Base-by-base conservation (phyloP, 495 filamentous ascomycete genomes). In the Hyaloscypha finlandica region DNA sequence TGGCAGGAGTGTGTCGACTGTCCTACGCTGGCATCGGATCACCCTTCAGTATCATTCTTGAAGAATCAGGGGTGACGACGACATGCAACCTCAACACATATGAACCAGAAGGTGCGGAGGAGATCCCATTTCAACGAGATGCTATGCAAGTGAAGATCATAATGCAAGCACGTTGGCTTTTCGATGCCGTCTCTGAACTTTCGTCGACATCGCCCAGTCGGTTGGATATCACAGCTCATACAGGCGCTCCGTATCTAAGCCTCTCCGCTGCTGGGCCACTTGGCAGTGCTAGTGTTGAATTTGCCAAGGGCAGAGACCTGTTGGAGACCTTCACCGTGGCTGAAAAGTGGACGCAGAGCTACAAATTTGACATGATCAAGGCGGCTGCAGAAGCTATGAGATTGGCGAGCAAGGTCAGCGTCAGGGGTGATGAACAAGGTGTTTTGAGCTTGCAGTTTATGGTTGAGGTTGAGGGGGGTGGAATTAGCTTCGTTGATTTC, bases 401-500 rank as follows among this genome's bases (percentile, higher is more conserved):
- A 35, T 85, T 92, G 54, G 93, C 95, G 29, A 92, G 84, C 63
- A 99, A 97, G 76, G 94, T 97, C 30, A 97, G 93, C 74, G 86
- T 99, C 65, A 82, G 95, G 6, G 88, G 91, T 6, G 95, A 99
- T 80, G 81, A 84, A 12, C 89, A 93, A 75, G 95, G 95, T 0
- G 94, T 98, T 19, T 77, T 99, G 67, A 97, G 92, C 76, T 79
- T 98, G 73, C 95, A 99, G 77, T 97, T 99, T 71, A 96, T 99
- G 93, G 89, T 99, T 39, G 92, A 97, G 74, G 73, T 73, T 6
- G 74, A 73, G 58, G 72, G 71, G 60, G 69, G 70, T 8, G 69
- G 73, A 1, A 76, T 73, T 4, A 89, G 83, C 69, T 94, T 93
- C 80, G 86, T 93, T 39, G 91, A 93, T 76, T 93, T 92, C 69